These are phyloP conservation scores for Sarocladium kiliense DNA, from an alignment of 2,329 filamentous ascomycete species.

Conservation along the genomic window DNA sequence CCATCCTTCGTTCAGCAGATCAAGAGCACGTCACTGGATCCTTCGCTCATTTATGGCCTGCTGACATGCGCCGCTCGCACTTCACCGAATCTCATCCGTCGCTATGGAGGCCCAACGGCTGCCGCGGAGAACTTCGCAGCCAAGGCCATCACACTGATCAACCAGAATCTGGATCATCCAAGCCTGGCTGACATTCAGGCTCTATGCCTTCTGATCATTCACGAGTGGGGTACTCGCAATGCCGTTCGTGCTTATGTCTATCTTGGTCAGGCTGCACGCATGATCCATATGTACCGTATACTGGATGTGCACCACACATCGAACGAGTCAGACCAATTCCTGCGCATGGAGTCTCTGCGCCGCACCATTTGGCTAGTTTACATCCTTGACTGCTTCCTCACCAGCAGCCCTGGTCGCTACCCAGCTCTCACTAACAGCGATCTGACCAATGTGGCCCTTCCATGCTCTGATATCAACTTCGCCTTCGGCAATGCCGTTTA, in stretches of 20 bases:
- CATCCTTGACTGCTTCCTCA: slow-evolving; percentile 57
- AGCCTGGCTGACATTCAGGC: slow-evolving; percentile 57
- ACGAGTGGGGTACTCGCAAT: slow-evolving; percentile 58
- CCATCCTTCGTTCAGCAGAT: slow-evolving; percentile 57
- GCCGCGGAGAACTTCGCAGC: slow-evolving; percentile 55
- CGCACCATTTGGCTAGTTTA: slow-evolving; percentile 59
- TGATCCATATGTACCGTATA: slow-evolving; percentile 60
- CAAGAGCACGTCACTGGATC: slow-evolving; percentile 50
- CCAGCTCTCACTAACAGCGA: slow-evolving; percentile 51
- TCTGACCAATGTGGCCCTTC: slow-evolving; percentile 49
- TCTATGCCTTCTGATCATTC: slow-evolving; percentile 55
- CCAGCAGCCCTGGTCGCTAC: slow-evolving; percentile 55
- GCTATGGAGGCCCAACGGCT: slow-evolving; percentile 50
- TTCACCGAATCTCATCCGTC: slow-evolving; percentile 51
- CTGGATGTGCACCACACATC: slow-evolving; percentile 49
- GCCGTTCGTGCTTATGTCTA: slow-evolving; percentile 60
- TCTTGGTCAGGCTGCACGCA: slow-evolving; percentile 56
- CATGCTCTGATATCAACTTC: slow-evolving; percentile 58
- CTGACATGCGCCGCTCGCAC: slow-evolving; percentile 53
- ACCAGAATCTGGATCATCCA: slow-evolving; percentile 54
- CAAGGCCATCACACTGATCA: slow-evolving; percentile 53
- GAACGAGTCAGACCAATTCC: slow-evolving; percentile 46
- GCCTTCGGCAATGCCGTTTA: slow-evolving; percentile 56
- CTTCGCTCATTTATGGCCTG: slow-evolving; percentile 52
- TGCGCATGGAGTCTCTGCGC: slow-evolving; percentile 56